Evolutionary conservation across 345 rosid genomes (phyloP).

Genomic region (Eucalyptus rudis): DNA sequence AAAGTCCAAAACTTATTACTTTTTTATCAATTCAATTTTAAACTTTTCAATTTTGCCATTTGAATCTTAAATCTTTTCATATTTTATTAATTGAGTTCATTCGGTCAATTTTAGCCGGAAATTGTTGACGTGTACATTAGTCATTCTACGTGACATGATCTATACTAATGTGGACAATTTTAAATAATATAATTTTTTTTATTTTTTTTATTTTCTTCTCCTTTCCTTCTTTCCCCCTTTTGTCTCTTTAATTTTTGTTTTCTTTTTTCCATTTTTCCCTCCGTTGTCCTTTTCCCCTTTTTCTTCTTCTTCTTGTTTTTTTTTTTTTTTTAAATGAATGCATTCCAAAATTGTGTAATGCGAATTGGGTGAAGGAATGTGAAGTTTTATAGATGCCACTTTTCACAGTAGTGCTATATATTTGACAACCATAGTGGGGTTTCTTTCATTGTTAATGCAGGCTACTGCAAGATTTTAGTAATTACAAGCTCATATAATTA

Average conservation of each 20-base stretch:
- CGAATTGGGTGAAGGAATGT: not conserved
- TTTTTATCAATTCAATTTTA: no score
- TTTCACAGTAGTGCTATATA: not conserved
- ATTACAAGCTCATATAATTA: not conserved
- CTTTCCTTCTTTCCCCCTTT: no score
- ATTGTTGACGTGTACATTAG: fast-evolving
- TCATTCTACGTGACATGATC: fast-evolving
- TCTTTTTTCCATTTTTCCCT: no score
- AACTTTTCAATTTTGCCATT: fast-evolving
- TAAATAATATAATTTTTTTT: no score
- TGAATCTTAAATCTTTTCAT: no score
- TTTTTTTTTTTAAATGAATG: no score
- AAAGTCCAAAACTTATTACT: fast-evolving
- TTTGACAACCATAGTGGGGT: not conserved
- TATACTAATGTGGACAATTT: fast-evolving
- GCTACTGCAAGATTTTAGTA: not conserved
- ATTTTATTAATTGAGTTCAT: no score
- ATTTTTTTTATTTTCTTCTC: no score
- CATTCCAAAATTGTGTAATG: not conserved
- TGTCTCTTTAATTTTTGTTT: no score
- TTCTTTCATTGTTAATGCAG: not conserved
- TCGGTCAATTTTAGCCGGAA: fast-evolving
- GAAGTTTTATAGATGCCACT: not conserved
- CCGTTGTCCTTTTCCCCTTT: fast-evolving
- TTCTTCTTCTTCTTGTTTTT: no score